Evolutionary conservation across 192 early-diverging fungal genomes (phyloP).

Genomic region (Entophlyctis helioformis): DNA sequence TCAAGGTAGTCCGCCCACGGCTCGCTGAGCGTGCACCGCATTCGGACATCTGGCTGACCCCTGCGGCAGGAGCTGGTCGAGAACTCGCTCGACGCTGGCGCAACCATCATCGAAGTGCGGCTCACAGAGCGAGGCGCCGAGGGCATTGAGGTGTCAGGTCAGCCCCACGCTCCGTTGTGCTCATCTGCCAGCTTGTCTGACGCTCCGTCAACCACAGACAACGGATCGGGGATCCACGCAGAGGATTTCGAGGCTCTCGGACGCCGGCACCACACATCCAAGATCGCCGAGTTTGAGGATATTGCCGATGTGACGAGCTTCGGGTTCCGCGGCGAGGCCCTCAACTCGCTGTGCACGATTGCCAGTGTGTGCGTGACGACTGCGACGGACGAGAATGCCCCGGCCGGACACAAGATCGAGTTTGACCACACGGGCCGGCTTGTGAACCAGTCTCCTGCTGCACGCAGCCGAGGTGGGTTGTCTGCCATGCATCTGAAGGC

Average conservation of each 20-base stretch:
- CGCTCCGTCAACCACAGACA: slow-evolving; percentile 62
- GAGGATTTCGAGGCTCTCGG: slow-evolving; percentile 57
- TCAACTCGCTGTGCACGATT: slow-evolving; percentile 80
- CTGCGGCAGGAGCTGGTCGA: slow-evolving; percentile 76
- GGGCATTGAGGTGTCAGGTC: slow-evolving; percentile 50
- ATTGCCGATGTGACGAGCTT: slow-evolving; percentile 64
- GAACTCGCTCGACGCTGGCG: slow-evolving; percentile 81
- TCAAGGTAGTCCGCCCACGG: slow-evolving; percentile 28
- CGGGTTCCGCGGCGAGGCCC: slow-evolving; percentile 90
- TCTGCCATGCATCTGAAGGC: too few species aligned
- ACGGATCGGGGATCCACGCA: slow-evolving; percentile 69
- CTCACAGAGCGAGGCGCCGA: slow-evolving; percentile 72
- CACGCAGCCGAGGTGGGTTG: slow-evolving; percentile 37
- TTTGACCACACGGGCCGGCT: slow-evolving; percentile 58
- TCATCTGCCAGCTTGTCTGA: too few species aligned
- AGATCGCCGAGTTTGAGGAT: slow-evolving; percentile 67
- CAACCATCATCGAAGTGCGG: slow-evolving; percentile 69
- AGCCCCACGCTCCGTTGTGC: too few species aligned
- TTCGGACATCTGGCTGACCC: not conserved
- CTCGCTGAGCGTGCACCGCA: not conserved
- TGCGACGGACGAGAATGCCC: slow-evolving; percentile 35
- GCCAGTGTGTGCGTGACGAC: slow-evolving; percentile 55
- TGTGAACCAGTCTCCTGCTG: slow-evolving; percentile 20
- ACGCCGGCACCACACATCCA: slow-evolving; percentile 84
- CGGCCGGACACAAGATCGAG: slow-evolving; percentile 53